These are phyloP conservation scores for Seiridium unicorne DNA, from an alignment of 2,329 filamentous ascomycete genomes.

Conservation along the genomic window DNA sequence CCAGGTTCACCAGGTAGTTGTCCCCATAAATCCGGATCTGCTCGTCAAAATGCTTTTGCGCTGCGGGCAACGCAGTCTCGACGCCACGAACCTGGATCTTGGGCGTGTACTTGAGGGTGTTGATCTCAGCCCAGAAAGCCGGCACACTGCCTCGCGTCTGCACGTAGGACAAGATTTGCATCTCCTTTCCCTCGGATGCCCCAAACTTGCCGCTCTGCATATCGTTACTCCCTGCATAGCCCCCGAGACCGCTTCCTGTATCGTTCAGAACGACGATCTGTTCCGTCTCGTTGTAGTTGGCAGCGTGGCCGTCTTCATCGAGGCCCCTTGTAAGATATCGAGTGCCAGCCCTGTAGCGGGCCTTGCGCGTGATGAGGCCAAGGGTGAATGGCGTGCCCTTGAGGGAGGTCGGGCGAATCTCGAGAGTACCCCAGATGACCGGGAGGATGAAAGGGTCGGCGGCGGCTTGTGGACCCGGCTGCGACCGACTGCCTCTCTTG, in stretches of 20 bases:
- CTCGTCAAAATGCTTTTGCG: slow-evolving; percentile 85
- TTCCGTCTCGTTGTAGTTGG: slow-evolving; percentile 98
- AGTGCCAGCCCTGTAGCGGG: slow-evolving; percentile 84
- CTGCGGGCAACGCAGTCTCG: slow-evolving; percentile 75
- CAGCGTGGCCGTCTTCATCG: slow-evolving; percentile 91
- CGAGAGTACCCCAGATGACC: slow-evolving; percentile 94
- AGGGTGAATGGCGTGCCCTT: slow-evolving; percentile 84
- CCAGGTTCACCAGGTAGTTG: slow-evolving; percentile 94
- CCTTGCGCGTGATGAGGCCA: slow-evolving; percentile 83
- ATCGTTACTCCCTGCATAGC: slow-evolving; percentile 74
- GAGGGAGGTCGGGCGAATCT: slow-evolving; percentile 82
- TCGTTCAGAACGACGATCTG: slow-evolving; percentile 91
- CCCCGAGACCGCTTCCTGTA: slow-evolving; percentile 67
- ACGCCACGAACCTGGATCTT: slow-evolving; percentile 84
- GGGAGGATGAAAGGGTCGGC: slow-evolving; percentile 92
- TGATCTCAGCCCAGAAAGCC: slow-evolving; percentile 94
- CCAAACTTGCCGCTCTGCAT: slow-evolving; percentile 72
- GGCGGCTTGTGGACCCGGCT: slow-evolving; percentile 68
- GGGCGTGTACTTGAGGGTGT: slow-evolving; percentile 87
- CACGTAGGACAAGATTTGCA: slow-evolving; percentile 89
- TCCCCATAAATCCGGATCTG: slow-evolving; percentile 93
- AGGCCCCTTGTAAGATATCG: slow-evolving; percentile 93
- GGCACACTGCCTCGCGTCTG: slow-evolving; percentile 96
- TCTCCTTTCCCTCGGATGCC: slow-evolving; percentile 63
- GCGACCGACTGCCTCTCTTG: slow-evolving; percentile 57